Evolutionary conservation across 768 basidiomycete species (phyloP), one percentile per base, ranked within the genome.

Genomic region (Phaffia tasmanica): DNA sequence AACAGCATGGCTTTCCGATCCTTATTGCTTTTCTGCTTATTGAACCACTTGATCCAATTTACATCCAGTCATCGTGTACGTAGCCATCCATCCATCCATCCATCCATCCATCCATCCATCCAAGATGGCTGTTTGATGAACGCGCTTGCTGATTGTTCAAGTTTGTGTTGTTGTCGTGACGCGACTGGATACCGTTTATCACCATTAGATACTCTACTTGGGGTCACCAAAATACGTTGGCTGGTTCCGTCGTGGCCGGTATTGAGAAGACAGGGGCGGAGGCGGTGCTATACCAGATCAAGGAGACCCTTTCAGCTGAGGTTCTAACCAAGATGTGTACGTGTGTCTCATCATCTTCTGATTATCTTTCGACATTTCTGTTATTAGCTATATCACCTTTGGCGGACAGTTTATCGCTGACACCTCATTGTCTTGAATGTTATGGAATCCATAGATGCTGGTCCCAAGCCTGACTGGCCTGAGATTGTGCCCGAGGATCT

Each of bases 311-410:
- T 15, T 35, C 56, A 29, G 62, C 63, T 57, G 67, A 63, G 23
- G 58, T 63, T 25, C 56, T 57, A 15, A 55, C 67, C 57, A 69
- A 69, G 62, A 69, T 69, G 67, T 49, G 57, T 59, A 23, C n/a
- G 57, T 30, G 35, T 32, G 29, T 25, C 35, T 42, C 15, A 4
- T 5, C 48, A 16, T 21, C 25, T 16, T 16, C 23, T 25, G 11
- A 49, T 47, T 14, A 1, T 32, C 14, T 6, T 7, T 16, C 19
- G n/a, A 3, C 27, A 27, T 23, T 3, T 29, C 29, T 21, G 56
- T 25, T 1, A 11, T 23, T 11, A 54, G 23, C 57, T 47, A 49
- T 3, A 32, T 47, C n/a, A 30, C 56, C 25, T 59, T 59, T 29
- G 23, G 4, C 4, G 15, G 9, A 9, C 15, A 23, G 53, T 5